These are phyloP conservation scores for Globisporangium nagaii DNA, from an alignment of 352 stramenopile species.

Conservation along the genomic window DNA sequence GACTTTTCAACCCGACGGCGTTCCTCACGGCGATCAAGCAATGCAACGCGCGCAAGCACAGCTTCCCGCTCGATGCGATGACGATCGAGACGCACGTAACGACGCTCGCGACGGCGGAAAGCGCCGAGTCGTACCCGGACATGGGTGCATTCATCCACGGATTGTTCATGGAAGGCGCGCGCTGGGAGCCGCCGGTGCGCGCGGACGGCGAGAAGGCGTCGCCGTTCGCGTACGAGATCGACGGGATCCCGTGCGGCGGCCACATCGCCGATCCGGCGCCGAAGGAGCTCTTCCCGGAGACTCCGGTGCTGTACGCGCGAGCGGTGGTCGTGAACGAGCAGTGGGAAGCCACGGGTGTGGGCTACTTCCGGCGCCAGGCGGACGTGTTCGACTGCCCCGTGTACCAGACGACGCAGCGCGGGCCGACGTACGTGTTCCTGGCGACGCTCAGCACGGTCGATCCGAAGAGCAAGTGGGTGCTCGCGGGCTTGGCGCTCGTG, in stretches of 20 bases:
- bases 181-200: slow-evolving; percentile 63
- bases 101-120: slow-evolving; percentile 51
- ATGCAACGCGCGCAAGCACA: slow-evolving; percentile 78
- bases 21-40: slow-evolving; percentile 86
- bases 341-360: slow-evolving; percentile 94
- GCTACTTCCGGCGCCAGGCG: slow-evolving; percentile 86
- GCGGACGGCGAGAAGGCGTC: slow-evolving; percentile 82
- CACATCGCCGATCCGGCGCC: slow-evolving; percentile 86
- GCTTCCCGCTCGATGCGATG: slow-evolving; percentile 89
- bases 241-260: slow-evolving; percentile 83
- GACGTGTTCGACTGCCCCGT: slow-evolving; percentile 94
- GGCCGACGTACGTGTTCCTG: slow-evolving; percentile 96
- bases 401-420: slow-evolving; percentile 94
- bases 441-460: slow-evolving; percentile 89
- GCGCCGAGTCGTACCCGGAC: slow-evolving; percentile 63
- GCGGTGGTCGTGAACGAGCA: slow-evolving; percentile 85
- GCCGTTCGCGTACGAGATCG: slow-evolving; percentile 75
- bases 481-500: slow-evolving; percentile 90
- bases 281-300: slow-evolving; percentile 89
- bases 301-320: slow-evolving; percentile 92
- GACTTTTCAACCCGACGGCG: slow-evolving; percentile 79
- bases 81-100: slow-evolving; percentile 94
- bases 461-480: slow-evolving; percentile 88
- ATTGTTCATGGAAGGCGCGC: slow-evolving; percentile 92
- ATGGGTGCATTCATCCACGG: slow-evolving; percentile 93